Evolutionary conservation across 2,329 filamentous ascomycete species (phyloP), one percentile per base, ranked within the genome.

Genomic region (Cordyceps pruinosa): DNA sequence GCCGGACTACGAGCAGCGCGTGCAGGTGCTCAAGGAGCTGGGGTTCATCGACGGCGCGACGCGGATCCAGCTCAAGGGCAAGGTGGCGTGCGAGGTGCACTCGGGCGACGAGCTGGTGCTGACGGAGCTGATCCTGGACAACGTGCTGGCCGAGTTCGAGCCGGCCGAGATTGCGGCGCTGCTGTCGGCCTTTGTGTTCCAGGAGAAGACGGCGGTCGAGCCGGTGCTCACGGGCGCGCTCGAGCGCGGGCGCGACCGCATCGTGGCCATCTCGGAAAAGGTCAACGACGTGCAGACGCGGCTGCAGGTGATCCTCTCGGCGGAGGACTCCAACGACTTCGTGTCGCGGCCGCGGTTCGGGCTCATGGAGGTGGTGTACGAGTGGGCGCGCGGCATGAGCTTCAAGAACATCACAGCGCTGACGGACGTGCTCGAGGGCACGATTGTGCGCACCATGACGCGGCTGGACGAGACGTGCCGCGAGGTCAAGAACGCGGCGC

Each of bases 81-180:
- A 97, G 72, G 94, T 99, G 23, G 94, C 94, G 5, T 99, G 94
- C 74, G 94, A 99, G 73, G 93, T 99, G 59, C 94, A 97, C 72
- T 97, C 93, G 0, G 92, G 92, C 19, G 93, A 97, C 69, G 94
- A 99, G 72, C 82, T 99, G 0, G 93, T 99, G 1, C 82, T 99
- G 19, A 99, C 94, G 0, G 94, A 99, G 70, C 82, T 97, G 6
- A 91, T 99, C 48, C 85, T 99, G 19, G 94, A 99, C 73, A 99
- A 99, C 66, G 90, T 97, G 2, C 84, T 99, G 3, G 92, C 93
- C 51, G 89, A 95, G 60, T 97, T 94, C 71, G 93, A 97, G 66
- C 91, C 93, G 1, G 91, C 96, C 63, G 94, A 99, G 72, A 97
- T 99, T 61, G 94, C 96, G 1, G 92, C 94, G 12, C 79, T 99